phyloP scores from a whole-genome alignment of 2,329 filamentous ascomycete genomes.

The Pseudocercospora macadamiae region DNA sequence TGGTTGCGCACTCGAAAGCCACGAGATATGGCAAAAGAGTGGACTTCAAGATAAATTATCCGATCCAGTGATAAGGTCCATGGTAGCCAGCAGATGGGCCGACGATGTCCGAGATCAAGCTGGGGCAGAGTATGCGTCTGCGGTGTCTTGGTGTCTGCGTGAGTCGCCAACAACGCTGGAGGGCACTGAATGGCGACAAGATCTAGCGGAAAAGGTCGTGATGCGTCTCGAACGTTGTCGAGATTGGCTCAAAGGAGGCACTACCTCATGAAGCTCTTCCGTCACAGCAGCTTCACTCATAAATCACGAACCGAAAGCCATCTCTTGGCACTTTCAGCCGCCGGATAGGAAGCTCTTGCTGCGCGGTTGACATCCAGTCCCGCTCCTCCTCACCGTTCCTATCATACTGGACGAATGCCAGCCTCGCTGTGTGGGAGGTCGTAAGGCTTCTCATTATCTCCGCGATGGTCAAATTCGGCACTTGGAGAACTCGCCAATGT shows the following conservation, averaged over 20 bases:
- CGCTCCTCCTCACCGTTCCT: neutral
- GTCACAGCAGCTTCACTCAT: neutral
- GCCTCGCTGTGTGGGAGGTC: neutral
- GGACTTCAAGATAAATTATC: neutral
- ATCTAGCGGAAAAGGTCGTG: conserved; percentile 20
- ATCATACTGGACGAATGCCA: conserved; percentile 3
- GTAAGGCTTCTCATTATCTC: neutral
- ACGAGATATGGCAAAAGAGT: conserved; percentile 14
- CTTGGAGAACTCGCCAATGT: neutral
- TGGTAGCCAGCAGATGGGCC: conserved; percentile 16
- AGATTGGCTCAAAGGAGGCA: conserved; percentile 10
- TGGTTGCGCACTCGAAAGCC: conserved; percentile 9
- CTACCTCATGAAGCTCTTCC: neutral
- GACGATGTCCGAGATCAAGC: conserved; percentile 17
- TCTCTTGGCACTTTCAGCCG: neutral
- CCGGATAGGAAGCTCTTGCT: neutral
- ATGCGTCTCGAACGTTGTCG: conserved; percentile 20
- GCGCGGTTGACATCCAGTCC: neutral
- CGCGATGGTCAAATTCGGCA: neutral
- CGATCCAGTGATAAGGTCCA: conserved; percentile 3
- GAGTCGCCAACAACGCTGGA: conserved; percentile 25
- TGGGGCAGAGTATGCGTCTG: conserved; percentile 7
- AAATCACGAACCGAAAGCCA: conserved; percentile 4
- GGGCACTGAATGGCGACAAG: conserved; percentile 19
- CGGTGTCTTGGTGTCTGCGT: conserved; percentile 18